These are phyloP conservation scores for Cryptococcus sp. DNA, from an alignment of 1,284 basidiomycete genomes.

Conservation along the genomic window DNA sequence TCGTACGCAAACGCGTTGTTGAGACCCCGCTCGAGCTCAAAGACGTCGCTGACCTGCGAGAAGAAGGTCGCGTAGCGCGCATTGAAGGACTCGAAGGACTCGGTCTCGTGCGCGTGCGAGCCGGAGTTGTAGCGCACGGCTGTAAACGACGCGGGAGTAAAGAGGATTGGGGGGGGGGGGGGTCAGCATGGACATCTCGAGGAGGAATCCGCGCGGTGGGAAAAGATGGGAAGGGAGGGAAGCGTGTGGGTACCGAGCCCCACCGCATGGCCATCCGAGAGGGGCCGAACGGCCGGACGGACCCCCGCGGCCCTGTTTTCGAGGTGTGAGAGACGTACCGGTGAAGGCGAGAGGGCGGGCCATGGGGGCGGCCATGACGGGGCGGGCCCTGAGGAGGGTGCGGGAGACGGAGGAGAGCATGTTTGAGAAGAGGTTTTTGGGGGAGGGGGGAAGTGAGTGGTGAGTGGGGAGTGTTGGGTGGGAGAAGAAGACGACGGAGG, in stretches of 20 bases:
- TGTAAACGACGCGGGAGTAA: not conserved
- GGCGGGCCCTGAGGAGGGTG: constrained; percentile 35
- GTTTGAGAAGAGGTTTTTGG: not conserved
- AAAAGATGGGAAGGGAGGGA: not conserved
- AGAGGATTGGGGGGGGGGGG: not conserved
- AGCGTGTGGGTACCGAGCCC: not conserved
- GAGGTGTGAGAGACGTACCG: no score
- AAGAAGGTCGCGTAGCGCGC: constrained; percentile 92
- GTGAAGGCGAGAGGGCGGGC: constrained; percentile 35
- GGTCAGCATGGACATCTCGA: not conserved
- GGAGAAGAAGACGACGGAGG: not conserved
- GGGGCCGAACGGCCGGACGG: no score
- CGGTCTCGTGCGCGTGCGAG: constrained; percentile 64
- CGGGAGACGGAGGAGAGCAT: constrained; percentile 37
- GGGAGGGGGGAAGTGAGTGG: constrained; percentile 8
- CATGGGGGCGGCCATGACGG: constrained; percentile 23
- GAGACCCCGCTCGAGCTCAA: constrained; percentile 94
- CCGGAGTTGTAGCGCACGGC: constrained; percentile 42
- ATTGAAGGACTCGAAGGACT: constrained; percentile 92
- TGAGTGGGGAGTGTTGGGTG: constrained; percentile 1
- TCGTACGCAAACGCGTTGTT: constrained; percentile 99
- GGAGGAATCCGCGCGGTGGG: not conserved
- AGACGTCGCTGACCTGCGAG: constrained; percentile 85
- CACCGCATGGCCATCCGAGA: no score
- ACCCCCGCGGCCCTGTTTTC: no score